Base-by-base conservation (phyloP, 2,329 filamentous ascomycete genomes). In the Colletotrichum ledebouriae region DNA sequence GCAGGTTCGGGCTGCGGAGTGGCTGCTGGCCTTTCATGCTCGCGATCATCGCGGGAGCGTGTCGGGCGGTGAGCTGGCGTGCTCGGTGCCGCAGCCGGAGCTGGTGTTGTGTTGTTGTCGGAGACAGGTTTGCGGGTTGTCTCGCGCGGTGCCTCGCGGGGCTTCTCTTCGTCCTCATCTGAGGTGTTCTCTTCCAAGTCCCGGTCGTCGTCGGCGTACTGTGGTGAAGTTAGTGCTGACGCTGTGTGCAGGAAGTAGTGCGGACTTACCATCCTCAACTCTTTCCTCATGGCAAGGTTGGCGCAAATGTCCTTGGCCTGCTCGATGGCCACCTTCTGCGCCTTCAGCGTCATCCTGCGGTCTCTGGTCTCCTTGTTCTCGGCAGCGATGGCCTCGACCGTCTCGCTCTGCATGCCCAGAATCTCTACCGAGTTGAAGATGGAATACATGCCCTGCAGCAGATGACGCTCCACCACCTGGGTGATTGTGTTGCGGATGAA, bases 361-460 rank as follows among this genome's bases (percentile, higher is more conserved):
- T 86, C 84, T 4, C 84, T 78, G 0, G 83, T 85, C 75, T 85
- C 83, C 77, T 84, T 85, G 73, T 85, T 85, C 76, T 86, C 84
- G 1, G 84, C 83, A 0, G 84, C 83, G 57, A 86, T 86, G 37
- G 80, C 81, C 73, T 86, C 83, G 41, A 86, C 80, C 4, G 78
- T 78, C 3, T 76, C 67, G 64, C 82, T 79, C 22, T 72, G 76
- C 82, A 86, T 84, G 70, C 79, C 78, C 49, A 86, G 73, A 39
- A 86, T 82, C 75, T 84, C 82, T n/a, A 84, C 81, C 7, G 83
- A 83, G 72, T 86, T 85, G 75, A 86, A 86, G 33, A 86, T 76
- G 34, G 81, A 77, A 55, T 85, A 80, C 82, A 86, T 84, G 34
- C 84, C 84, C 44, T 85, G 79, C 11, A 86, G 78, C 3, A 86